A percentile compares a stretch with the other conserved stretches of the same genome.
These are phyloP conservation scores for Patellifolia procumbens DNA, from an alignment of 179 eudicot species.

Conservation along the genomic window DNA sequence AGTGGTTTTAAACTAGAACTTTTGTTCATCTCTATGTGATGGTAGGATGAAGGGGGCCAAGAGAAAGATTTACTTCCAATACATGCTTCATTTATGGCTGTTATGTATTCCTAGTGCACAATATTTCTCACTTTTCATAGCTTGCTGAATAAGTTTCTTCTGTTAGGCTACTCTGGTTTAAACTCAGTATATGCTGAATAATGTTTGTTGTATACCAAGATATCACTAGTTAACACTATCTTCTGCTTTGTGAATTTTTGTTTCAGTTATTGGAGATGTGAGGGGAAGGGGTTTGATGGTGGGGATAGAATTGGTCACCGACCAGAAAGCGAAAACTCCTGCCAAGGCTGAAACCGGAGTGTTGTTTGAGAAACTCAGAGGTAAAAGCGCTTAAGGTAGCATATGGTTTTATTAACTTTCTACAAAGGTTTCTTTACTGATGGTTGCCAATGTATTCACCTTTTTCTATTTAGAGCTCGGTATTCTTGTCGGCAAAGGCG, in stretches of 20 bases:
- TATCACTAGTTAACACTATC: background rate
- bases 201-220: background rate
- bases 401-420: background rate
- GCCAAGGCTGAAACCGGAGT: conserved; percentile 91
- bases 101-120: background rate
- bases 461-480: conserved; percentile 63
- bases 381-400: conserved; percentile 35
- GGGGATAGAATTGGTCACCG: conserved; percentile 91
- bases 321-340: conserved; percentile 81
- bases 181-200: background rate
- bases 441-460: background rate
- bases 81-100: conserved; percentile 1
- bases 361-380: conserved; percentile 85
- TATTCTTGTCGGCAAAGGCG: conserved; percentile 93
- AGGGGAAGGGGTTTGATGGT: conserved; percentile 98
- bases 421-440: conserved; percentile 1
- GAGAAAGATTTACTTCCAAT: background rate
- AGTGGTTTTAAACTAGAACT: background rate
- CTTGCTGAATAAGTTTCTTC: background rate
- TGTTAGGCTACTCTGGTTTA: background rate
- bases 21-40: background rate
- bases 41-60: background rate
- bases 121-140: background rate
- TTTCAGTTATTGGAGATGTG: conserved; percentile 87
- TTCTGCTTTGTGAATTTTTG: background rate